Evolutionary conservation across 108 stramenopile genomes (phyloP).

Genomic region (Pseudonitzschia pungens): DNA sequence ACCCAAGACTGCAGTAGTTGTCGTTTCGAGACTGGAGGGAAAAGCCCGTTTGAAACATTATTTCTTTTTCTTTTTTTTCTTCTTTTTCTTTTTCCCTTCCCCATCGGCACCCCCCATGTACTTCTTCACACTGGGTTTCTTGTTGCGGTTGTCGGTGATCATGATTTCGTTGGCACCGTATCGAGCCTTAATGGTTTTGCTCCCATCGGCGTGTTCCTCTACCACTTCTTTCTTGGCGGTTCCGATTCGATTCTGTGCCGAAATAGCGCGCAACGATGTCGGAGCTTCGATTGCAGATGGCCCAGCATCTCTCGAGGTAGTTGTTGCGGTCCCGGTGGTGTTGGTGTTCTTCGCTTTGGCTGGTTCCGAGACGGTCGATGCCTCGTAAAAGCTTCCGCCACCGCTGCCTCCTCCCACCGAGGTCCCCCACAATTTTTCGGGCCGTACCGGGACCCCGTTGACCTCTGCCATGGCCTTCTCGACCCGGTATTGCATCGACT

Average conservation of each 20-base stretch:
- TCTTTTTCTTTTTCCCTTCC: constrained; percentile 2
- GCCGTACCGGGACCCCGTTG: constrained; percentile 64
- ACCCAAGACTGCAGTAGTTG: too few species aligned
- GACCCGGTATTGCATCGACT: constrained; percentile 61
- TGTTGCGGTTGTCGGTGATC: constrained; percentile 12
- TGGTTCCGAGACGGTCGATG: not conserved
- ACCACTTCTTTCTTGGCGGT: not conserved
- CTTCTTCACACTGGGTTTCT: not conserved
- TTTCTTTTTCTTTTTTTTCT: constrained; percentile 9
- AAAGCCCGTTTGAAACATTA: not conserved
- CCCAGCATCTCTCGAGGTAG: not conserved
- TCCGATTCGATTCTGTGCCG: not conserved
- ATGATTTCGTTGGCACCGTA: constrained; percentile 1
- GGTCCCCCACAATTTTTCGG: constrained; percentile 52
- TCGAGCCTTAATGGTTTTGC: not conserved
- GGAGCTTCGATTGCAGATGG: not conserved
- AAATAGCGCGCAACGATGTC: not conserved
- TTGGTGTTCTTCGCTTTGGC: not conserved
- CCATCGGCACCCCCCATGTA: not conserved
- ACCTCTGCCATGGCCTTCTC: constrained; percentile 75
- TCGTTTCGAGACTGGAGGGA: too few species aligned
- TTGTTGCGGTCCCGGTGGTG: not conserved
- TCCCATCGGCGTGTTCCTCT: constrained; percentile 1
- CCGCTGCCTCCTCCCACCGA: not conserved
- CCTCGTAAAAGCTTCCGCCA: not conserved